These are phyloP conservation scores for Gigaspora rosea DNA, from an alignment of 192 early-diverging fungal genomes.

Conservation along the genomic window DNA sequence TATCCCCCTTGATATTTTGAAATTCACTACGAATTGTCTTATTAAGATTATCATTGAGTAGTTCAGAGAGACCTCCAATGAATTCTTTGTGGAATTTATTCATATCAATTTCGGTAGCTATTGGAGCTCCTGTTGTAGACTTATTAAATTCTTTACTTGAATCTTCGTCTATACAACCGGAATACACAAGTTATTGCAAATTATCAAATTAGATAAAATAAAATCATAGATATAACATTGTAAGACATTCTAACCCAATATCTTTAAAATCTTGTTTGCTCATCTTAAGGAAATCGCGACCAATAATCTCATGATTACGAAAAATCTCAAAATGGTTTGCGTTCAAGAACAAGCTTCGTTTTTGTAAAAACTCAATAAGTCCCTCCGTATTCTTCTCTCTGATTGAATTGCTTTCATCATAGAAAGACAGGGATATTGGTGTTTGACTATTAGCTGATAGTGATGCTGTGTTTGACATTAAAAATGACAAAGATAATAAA, in stretches of 20 bases:
- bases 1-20: conserved; percentile 27
- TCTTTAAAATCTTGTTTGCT: conserved; percentile 14
- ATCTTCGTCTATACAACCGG: conserved; percentile 18
- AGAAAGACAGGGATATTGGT: background rate
- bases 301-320: background rate
- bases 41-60: conserved; percentile 22
- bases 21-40: conserved; percentile 5
- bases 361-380: conserved; percentile 19
- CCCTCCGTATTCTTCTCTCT: background rate
- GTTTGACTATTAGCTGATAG: no score
- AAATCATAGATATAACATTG: conserved; percentile 26
- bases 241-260: conserved; percentile 1
- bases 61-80: no score
- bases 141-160: conserved; percentile 20
- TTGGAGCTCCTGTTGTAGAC: conserved; percentile 18
- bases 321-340: conserved; percentile 22
- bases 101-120: conserved; percentile 18
- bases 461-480: background rate
- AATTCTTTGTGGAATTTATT: no score
- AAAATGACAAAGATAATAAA: background rate
- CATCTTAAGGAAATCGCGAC: conserved; percentile 27
- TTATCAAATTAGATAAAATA: conserved; percentile 12
- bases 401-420: background rate
- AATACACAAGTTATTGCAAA: conserved; percentile 25
- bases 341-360: conserved; percentile 20